Percentiles rank a stretch among this genome's conserved stretches.
Conservation (phyloP, 768 basidiomycete genomes). For the Mycena olivaceomarginata region DNA sequence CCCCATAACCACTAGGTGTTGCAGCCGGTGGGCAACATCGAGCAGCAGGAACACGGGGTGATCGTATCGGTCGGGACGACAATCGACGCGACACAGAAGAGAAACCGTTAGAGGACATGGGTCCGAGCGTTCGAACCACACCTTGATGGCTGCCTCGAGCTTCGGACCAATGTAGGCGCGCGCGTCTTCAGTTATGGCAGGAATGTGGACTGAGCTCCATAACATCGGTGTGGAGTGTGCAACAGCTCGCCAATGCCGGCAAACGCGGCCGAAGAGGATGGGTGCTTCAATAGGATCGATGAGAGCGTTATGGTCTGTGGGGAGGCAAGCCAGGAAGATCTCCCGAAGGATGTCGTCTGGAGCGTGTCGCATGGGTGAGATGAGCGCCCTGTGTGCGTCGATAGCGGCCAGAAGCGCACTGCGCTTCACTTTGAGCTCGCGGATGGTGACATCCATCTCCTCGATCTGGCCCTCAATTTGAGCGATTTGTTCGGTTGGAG, state of each 20-base stretch:
- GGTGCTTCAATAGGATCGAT: constrained; percentile 12
- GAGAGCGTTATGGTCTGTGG: constrained; percentile 5
- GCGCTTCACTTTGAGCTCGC: not conserved
- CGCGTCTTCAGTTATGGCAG: not conserved
- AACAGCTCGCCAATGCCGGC: constrained; percentile 17
- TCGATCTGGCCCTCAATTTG: not conserved
- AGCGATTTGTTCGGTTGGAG: not conserved
- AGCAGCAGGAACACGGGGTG: not conserved
- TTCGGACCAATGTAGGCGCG: not conserved
- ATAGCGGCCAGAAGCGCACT: constrained; percentile 6
- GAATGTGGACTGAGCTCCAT: constrained; percentile 27
- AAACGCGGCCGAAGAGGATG: not conserved
- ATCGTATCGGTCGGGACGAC: no score
- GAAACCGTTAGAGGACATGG: not conserved
- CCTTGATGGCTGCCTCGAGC: not conserved
- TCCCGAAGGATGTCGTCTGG: no score
- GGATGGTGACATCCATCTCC: not conserved
- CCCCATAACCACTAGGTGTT: not conserved
- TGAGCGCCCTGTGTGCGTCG: not conserved
- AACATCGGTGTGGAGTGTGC: constrained; percentile 24
- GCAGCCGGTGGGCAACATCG: not conserved
- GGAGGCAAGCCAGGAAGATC: not conserved
- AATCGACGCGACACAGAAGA: no score
- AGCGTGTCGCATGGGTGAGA: no score
- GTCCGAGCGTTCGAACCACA: not conserved